phyloP scores from a whole-genome alignment of 345 rosid genomes.

The Raphanus raphanistrum region DNA sequence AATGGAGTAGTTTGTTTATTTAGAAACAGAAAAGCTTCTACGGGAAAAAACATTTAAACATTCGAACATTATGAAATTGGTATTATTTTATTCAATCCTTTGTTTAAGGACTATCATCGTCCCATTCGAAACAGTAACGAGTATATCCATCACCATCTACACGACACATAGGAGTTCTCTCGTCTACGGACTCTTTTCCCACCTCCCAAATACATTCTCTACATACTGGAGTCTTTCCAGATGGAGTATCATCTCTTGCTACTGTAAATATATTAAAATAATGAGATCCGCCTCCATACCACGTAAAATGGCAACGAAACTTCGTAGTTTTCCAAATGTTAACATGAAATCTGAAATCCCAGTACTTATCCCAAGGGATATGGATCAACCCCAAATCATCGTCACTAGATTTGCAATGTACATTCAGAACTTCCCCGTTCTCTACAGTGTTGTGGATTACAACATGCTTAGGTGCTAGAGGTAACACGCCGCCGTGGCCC shows the following conservation, averaged over 20 bases:
- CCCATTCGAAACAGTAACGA: not conserved
- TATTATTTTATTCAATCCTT: too few relatives aligned
- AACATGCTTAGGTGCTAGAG: not conserved
- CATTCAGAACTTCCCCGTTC: not conserved
- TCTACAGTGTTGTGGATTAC: not conserved
- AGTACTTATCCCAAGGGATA: not conserved
- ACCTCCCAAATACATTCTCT: constrained; percentile 23
- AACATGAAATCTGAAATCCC: constrained; percentile 22
- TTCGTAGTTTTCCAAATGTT: not conserved
- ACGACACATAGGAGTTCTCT: constrained; percentile 9
- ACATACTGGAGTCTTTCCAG: not conserved
- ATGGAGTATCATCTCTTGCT: constrained; percentile 17
- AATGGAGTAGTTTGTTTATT: not conserved
- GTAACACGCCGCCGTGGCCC: not conserved
- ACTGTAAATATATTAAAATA: constrained; percentile 15
- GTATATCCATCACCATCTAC: not conserved
- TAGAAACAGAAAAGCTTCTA: not conserved
- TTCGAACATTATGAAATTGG: not conserved
- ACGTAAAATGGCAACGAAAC: constrained; percentile 11
- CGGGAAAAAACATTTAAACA: too few relatives aligned
- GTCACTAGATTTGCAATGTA: constrained; percentile 9
- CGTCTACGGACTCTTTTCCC: not conserved
- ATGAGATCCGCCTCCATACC: constrained; percentile 11
- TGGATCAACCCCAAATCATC: not conserved
- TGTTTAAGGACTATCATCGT: not conserved